Base-by-base conservation (phyloP, 2,329 filamentous ascomycete genomes). In the Arthrobotrys sinensis region DNA sequence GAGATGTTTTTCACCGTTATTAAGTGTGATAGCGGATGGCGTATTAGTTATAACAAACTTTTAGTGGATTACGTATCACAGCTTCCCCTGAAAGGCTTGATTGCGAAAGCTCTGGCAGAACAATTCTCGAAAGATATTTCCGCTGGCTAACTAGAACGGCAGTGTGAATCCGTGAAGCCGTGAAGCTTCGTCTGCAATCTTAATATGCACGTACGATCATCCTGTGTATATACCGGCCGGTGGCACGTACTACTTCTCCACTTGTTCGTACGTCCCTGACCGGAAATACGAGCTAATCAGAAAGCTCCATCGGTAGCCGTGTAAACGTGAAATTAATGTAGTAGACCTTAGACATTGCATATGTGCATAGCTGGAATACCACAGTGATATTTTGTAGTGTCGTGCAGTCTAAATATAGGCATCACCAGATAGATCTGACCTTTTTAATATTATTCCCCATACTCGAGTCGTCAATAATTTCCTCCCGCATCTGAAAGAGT, bases 61-160 rank as follows among this genome's bases (percentile, higher is more conserved):
- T 40, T 46, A 70, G 36, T 53, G 52, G 53, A 70, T 70, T 62
- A 70, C 67, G 67, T 71, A 71, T 34, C 52, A 16, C 67, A 24
- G 60, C 67, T 48, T 60, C 55, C 55, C 55, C 36, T 60, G 55
- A 60, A 40, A 43, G 19, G 52, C 52, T 57, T 57, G 24, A 21
- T 6, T 12, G 45, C 4, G 19, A 14, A 24, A 48, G 45, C 45
- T 48, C 6, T 19, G 55, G 21, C 32, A 21, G 55, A 40, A 14
- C 36, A 7, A 3, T 43, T 60, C 55, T 60, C 19, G 36, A 43
- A 40, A 28, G 55, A 28, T 43, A 60, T 57, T 40, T 38, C 16
- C 53, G 12, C 50, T 34, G 28, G 40, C 40, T 16, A 45, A 2
- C 14, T 34, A 12, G 46, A 14, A 14, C 52, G 52, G 52, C 32